These are phyloP conservation scores for Lentinus tigrinus DNA, from an alignment of 768 basidiomycete genomes.

Conservation along the genomic window DNA sequence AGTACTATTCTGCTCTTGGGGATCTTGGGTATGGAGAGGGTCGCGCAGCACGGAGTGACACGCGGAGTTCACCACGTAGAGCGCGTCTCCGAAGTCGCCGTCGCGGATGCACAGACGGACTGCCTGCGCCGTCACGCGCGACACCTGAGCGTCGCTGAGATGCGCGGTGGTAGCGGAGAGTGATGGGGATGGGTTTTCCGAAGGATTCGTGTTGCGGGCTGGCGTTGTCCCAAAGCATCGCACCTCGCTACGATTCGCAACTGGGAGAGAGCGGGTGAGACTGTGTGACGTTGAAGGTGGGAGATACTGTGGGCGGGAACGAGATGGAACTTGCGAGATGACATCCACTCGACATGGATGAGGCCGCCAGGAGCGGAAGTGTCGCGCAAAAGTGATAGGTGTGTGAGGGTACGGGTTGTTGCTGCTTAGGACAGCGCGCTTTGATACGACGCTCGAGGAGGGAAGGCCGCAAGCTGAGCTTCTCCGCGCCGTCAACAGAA, in stretches of 20 bases:
- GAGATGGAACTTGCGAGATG: too few species aligned
- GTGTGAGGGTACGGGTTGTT: too few species aligned
- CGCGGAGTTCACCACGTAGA: conserved; percentile 58
- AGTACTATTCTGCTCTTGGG: conserved; percentile 14
- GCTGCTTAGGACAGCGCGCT: too few species aligned
- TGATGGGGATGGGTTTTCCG: background rate
- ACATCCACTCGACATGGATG: too few species aligned
- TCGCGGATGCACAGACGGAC: conserved; percentile 45
- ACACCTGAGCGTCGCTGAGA: conserved; percentile 25
- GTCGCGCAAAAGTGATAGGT: too few species aligned
- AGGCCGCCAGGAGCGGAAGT: too few species aligned
- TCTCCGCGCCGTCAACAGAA: background rate
- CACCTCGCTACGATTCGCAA: too few species aligned
- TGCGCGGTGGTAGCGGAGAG: background rate
- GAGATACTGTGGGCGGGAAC: too few species aligned
- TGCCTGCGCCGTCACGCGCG: conserved; percentile 47
- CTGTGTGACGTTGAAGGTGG: too few species aligned
- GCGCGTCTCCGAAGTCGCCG: conserved; percentile 47
- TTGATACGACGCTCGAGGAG: too few species aligned
- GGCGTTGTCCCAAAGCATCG: background rate
- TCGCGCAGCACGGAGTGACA: conserved; percentile 36
- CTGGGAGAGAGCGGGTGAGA: too few species aligned
- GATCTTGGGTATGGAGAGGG: conserved; percentile 13
- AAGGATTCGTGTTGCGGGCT: background rate
- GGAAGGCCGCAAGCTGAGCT: too few species aligned